Base-by-base conservation (phyloP, 371 early-diverging fungal genomes). In the Mortierella sp. region DNA sequence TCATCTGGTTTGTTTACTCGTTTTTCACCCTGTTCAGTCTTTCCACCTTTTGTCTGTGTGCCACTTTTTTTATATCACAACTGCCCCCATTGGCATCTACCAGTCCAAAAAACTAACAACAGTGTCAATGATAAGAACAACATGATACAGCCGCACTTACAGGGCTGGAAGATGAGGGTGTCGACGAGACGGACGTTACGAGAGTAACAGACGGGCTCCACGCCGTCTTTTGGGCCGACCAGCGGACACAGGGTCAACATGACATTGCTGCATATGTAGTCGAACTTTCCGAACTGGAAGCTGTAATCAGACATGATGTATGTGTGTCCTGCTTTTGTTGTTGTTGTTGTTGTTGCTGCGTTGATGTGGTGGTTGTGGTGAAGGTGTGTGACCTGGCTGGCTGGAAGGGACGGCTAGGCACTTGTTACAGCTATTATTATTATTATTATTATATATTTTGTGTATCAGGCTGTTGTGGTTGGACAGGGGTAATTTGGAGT, bases 151-250 rank as follows among this genome's bases (percentile, higher is more conserved):
- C 26, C 3, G 1, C 24, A 60, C 87, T 81, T 91, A 97, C 96
- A 96, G 44, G 97, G 96, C 89, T 99, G 97, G 89, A 98, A 98
- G 48, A 98, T 91, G 42, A 98, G 89, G 47, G 93, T 91, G 82
- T 93, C 93, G 75, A 89, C 92, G 38, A 94, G 87, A 82, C 96
- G 97, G 78, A 97, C 95, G 89, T 98, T 98, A 72, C 99, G 93
- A 73, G 98, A 94, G 89, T 98, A 99, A 89, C 98, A 98, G 31
- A 90, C 89, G 21, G 98, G 97, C 83, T 97, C 98, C 65, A 95
- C 89, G n/a, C 96, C 96, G 54, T 94, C 90, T 10, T 81, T 78
- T 55, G 87, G 84, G 70, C 96, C 96, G 74, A 98, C 95, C 72
- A 98, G 90, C 47, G 98, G 97, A 89, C 99, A 99, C 52, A 98